Conservation (phyloP, 805 yeast genomes). For the Teunomyces gatunensis region DNA sequence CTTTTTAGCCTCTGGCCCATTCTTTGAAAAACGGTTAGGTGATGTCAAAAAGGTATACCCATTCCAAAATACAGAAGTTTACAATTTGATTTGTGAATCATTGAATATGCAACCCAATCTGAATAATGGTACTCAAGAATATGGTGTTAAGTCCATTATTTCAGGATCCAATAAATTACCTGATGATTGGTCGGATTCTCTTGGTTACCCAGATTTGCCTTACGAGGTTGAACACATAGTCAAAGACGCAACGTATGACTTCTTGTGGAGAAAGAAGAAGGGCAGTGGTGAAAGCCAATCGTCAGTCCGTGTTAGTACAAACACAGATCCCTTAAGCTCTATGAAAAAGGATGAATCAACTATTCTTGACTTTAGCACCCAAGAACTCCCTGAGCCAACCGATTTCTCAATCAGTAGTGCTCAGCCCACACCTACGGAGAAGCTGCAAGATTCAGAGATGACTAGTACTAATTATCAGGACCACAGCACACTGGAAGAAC, state of each 20-base stretch:
- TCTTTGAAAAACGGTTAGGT: constrained; percentile 46
- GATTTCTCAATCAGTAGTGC: constrained; percentile 16
- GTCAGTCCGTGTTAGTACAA: constrained; percentile 18
- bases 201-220: constrained; percentile 49
- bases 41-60: constrained; percentile 47
- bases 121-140: constrained; percentile 53
- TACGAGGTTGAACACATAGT: constrained; percentile 46
- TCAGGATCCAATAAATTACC: constrained; percentile 31
- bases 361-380: constrained; percentile 13
- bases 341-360: constrained; percentile 23
- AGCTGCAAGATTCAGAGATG: neutral
- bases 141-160: constrained; percentile 12
- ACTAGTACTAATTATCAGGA: neutral
- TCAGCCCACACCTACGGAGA: neutral
- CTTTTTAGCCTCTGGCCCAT: constrained; percentile 81
- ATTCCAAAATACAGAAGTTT: constrained; percentile 69
- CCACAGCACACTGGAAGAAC: neutral
- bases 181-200: constrained; percentile 46
- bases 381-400: constrained; percentile 24
- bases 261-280: constrained; percentile 25
- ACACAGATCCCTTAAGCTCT: constrained; percentile 22
- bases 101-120: constrained; percentile 48
- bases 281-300: neutral
- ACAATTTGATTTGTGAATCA: constrained; percentile 70
- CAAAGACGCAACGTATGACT: constrained; percentile 52